A percentile compares a stretch with the other conserved stretches of the same genome.
These are phyloP conservation scores for Bruguiera gymnorhiza DNA, from an alignment of 345 rosid species.

Conservation along the genomic window DNA sequence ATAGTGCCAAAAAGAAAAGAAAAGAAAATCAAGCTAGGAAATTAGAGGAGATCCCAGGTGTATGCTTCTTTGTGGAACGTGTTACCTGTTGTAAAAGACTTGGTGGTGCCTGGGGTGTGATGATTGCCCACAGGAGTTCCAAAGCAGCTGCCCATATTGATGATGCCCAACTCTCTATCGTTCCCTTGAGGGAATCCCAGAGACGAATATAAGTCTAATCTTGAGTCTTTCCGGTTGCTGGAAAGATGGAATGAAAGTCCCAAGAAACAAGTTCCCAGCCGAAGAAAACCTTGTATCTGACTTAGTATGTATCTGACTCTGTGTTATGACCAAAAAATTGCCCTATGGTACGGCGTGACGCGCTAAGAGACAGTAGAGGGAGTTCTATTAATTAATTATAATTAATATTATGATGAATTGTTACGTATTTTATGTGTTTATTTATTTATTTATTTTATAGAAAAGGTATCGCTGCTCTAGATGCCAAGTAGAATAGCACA, in stretches of 20 bases:
- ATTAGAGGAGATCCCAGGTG: neutral
- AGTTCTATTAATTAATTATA: no score
- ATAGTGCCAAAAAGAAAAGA: neutral
- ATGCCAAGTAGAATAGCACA: no score
- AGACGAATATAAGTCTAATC: neutral
- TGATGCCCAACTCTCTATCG: no score
- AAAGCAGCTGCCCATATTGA: constrained; percentile 18
- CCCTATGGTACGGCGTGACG: no score
- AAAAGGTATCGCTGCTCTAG: no score
- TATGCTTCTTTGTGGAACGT: neutral
- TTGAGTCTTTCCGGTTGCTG: neutral
- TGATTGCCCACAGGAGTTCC: constrained; percentile 6
- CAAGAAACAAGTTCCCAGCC: neutral
- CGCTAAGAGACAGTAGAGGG: no score
- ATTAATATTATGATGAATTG: no score
- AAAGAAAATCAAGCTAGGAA: neutral
- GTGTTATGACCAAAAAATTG: no score
- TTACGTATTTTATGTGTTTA: no score
- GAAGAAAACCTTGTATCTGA: no score
- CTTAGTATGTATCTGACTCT: no score
- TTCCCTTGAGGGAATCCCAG: neutral
- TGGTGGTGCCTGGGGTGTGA: neutral
- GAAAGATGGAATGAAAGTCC: neutral
- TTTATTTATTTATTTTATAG: no score
- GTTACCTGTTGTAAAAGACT: constrained; percentile 3